Base-by-base conservation (phyloP, 768 basidiomycete species). In the Termitomyces sp. region DNA sequence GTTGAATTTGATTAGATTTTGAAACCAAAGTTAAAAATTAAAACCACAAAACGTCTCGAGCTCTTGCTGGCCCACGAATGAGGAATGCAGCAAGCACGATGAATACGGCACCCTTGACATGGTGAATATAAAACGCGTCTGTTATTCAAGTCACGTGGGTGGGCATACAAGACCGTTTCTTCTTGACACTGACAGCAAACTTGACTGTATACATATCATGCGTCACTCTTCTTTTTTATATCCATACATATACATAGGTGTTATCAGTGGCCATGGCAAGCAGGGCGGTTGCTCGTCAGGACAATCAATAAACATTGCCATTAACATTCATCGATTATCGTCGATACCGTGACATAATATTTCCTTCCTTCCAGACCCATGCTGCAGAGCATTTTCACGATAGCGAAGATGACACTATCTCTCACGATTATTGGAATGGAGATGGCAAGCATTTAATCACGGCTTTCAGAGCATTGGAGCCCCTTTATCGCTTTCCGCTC, bases 1-100 rank as follows among this genome's bases (percentile, higher is more conserved):
- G 36, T 22, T 39, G 41, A 18, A 50, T 23, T 32, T 39, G 50
- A 42, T 51, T 44, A 51, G 33, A 53, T 52, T 29, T 42, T 39
- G 25, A 41, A 53, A 36, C n/a, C n/a, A n/a, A n/a, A n/a, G n/a
- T n/a, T n/a, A n/a, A n/a, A n/a, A n/a, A n/a, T n/a, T n/a, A n/a
- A n/a, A n/a, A n/a, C n/a, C n/a, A n/a, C 33, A 35, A 29, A 53
- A 22, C 32, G 41, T 25, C 32, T 53, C 10, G n/a, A n/a, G n/a
- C n/a, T 38, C 36, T 29, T 47, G 5, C n/a, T n/a, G 7, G 38
- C 39, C 29, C 20, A 41, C 29, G 16, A 39, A 48, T 18, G 35
- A 42, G 6, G n/a, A 43, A 22, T 3, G 41, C 35, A 35, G 43
- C 46, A 39, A 33, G 38, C 22, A 27, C 38, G 39, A 18, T 33